Conservation (phyloP, 2,329 filamentous ascomycete species). For the Sphaerulina musiva region DNA sequence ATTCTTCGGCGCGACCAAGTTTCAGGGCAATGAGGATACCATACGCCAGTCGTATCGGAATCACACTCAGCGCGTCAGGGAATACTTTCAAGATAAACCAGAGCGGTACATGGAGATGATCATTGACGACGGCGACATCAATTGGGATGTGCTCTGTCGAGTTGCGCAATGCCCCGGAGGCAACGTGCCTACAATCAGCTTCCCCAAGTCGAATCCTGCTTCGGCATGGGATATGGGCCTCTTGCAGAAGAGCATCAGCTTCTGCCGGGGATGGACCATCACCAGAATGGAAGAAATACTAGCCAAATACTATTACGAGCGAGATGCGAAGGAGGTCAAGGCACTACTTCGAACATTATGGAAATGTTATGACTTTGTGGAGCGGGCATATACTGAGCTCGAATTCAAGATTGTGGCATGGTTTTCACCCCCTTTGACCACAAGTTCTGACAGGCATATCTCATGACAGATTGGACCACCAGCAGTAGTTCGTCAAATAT, state of each 20-base stretch:
- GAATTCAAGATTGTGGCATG: constrained; percentile 19
- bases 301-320: constrained; percentile 22
- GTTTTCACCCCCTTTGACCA: constrained; percentile 8
- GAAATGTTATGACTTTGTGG: constrained; percentile 23
- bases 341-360: constrained; percentile 19
- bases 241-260: constrained; percentile 21
- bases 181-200: constrained; percentile 13
- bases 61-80: constrained; percentile 22
- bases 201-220: constrained; percentile 27
- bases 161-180: constrained; percentile 21
- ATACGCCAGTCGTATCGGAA: constrained; percentile 23
- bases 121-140: constrained; percentile 22
- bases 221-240: constrained; percentile 25
- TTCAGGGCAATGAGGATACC: constrained; percentile 22
- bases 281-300: constrained; percentile 26
- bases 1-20: constrained; percentile 25
- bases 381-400: constrained; percentile 26
- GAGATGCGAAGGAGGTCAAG: constrained; percentile 16
- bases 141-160: constrained; percentile 22
- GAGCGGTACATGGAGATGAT: constrained; percentile 21
- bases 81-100: constrained; percentile 21
- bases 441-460: background rate
- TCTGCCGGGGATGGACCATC: constrained; percentile 26
- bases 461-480: background rate
- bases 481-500: no score